Base-by-base conservation (phyloP, 352 stramenopile genomes). In the Pythium phragmitis region DNA sequence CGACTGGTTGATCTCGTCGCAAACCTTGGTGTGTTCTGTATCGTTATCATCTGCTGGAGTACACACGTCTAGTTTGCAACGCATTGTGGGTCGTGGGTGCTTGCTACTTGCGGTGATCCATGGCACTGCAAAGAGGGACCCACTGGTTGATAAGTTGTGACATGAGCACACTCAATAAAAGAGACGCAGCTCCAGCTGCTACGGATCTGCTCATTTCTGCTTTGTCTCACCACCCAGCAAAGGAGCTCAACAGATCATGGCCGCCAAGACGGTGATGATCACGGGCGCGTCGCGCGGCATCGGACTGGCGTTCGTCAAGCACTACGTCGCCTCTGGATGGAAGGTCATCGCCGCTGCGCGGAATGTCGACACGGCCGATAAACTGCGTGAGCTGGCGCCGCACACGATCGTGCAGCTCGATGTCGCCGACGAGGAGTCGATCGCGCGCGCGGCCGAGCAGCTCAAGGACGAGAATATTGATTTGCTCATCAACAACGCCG, bases 401-500 rank as follows among this genome's bases (percentile, higher is more conserved):
- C 70, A 75, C 54, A 79, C 80, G 54, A 46, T 90, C n/a, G 59
- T 85, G 30, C 50, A 60, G 26, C 60, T 87, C 5, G 78, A 90
- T 47, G 68, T 63, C 16, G 69, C 51, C 26, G 67, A 82, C 42
- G 79, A 87, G 56, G 34, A 48, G 17, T 84, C 76, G 19, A 85
- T 88, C 43, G 4, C 47, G 12, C 41, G 53, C 7, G 75, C 69
- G 6, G 77, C 74, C 12, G 56, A 75, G 56, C 61, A 71, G 21
- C 70, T 87, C 1, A 53, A 81, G 23, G 74, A 60, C 42, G 63
- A 76, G 16, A 47, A 64, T 4, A 77, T 91, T 45, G 76, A 91
- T 46, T 34, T 89, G 61, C 65, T 88, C 12, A 70, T 89, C 42
- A 88, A 91, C 73, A 91, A 88, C 46, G 82, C 77, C 41, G 76